Evolutionary conservation across 2,329 filamentous ascomycete genomes (phyloP).

Genomic region (Penicillium sumatraense): DNA sequence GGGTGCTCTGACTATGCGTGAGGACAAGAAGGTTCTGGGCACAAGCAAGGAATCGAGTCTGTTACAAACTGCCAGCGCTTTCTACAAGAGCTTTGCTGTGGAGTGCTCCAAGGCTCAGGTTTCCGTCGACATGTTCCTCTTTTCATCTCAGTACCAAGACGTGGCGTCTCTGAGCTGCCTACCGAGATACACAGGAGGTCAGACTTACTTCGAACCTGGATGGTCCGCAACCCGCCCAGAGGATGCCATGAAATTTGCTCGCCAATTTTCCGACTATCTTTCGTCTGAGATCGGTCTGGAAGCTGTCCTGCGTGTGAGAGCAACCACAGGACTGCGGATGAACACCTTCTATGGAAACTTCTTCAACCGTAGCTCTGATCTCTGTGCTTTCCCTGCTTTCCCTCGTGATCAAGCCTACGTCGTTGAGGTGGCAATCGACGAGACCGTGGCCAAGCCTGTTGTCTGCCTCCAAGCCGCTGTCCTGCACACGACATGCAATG

Average conservation of each 20-base stretch:
- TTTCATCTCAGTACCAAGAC: constrained; percentile 95
- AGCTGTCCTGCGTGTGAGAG: constrained; percentile 91
- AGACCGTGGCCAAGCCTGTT: constrained; percentile 87
- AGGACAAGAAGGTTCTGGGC: constrained; percentile 94
- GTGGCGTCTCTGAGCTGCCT: constrained; percentile 95
- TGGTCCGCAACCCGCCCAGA: constrained; percentile 95
- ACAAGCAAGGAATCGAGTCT: constrained; percentile 89
- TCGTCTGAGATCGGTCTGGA: constrained; percentile 95
- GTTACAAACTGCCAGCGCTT: constrained; percentile 89
- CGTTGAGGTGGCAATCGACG: constrained; percentile 96
- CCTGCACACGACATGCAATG: constrained; percentile 96
- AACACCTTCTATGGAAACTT: constrained; percentile 99
- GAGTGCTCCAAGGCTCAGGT: constrained; percentile 99
- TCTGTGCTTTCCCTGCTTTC: constrained; percentile 97
- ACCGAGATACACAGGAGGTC: constrained; percentile 79
- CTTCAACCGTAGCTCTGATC: constrained; percentile 96
- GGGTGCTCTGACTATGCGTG: constrained; percentile 88
- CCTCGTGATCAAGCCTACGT: constrained; percentile 97
- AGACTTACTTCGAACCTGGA: constrained; percentile 97
- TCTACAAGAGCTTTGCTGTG: constrained; percentile 99
- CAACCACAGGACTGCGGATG: constrained; percentile 93
- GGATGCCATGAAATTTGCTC: constrained; percentile 96
- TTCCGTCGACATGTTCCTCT: constrained; percentile 97
- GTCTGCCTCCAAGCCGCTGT: constrained; percentile 94
- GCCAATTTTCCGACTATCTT: constrained; percentile 96